Percentiles rank a stretch among this genome's conserved stretches.
Evolutionary conservation across 768 basidiomycete genomes (phyloP).

Genomic region (Pisolithus sp.): DNA sequence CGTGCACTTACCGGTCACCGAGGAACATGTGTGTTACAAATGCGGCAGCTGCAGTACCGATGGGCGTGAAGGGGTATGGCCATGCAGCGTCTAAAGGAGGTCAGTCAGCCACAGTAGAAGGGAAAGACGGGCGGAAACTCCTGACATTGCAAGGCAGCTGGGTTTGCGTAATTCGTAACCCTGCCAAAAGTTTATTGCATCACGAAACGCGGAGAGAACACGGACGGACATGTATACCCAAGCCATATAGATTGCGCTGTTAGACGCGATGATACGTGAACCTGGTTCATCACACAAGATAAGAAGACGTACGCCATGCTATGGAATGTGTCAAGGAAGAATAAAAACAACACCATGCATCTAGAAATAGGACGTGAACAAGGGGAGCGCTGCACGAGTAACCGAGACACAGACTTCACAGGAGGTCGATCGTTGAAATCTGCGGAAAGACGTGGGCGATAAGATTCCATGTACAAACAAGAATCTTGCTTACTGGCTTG

Average conservation of each 20-base stretch:
- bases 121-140: background rate
- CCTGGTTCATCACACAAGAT: background rate
- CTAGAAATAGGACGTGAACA: constrained; percentile 12
- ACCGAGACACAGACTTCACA: background rate
- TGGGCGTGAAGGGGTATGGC: constrained; percentile 44
- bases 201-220: background rate
- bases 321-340: constrained; percentile 32
- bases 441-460: background rate
- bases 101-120: background rate
- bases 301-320: constrained; percentile 16
- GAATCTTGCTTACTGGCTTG: constrained; percentile 7
- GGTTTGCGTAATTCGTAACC: background rate
- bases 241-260: constrained; percentile 24
- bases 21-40: constrained; percentile 42
- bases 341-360: constrained; percentile 27
- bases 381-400: background rate
- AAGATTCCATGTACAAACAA: background rate
- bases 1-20: constrained; percentile 31
- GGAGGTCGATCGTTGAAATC: background rate
- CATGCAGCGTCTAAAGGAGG: constrained; percentile 32
- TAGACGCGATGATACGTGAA: constrained; percentile 5
- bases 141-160: background rate
- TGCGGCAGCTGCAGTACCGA: constrained; percentile 39
- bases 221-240: constrained; percentile 26
- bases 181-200: background rate